A percentile compares a stretch with the other conserved stretches of the same genome.
These are phyloP conservation scores for Leccinum subgranulosum DNA, from an alignment of 768 basidiomycete species.

Conservation along the genomic window DNA sequence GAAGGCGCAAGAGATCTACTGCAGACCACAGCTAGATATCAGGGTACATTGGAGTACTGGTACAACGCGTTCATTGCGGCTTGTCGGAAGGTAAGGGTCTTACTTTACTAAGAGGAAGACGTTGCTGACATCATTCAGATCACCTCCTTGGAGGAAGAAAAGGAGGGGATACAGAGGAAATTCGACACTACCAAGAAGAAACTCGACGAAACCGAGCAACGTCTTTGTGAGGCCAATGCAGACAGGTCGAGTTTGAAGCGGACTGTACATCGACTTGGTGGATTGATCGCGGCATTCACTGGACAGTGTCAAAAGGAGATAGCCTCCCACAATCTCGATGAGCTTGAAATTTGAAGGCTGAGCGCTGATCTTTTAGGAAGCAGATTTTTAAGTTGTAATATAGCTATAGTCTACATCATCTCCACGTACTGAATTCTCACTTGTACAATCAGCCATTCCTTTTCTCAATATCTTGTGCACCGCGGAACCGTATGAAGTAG, in stretches of 20 bases:
- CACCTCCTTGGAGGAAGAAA: constrained; percentile 15
- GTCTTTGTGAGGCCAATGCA: constrained; percentile 14
- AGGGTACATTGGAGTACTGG: constrained; percentile 11
- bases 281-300: constrained; percentile 9
- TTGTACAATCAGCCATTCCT: neutral
- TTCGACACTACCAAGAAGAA: constrained; percentile 11
- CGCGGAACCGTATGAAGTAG: neutral
- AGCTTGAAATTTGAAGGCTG: neutral
- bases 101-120: neutral
- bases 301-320: constrained; percentile 5
- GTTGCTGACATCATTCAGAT: constrained; percentile 9
- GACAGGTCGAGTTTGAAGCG: constrained; percentile 12
- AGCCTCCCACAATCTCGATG: neutral
- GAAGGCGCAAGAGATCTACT: constrained; percentile 4
- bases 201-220: constrained; percentile 19
- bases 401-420: neutral
- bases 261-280: constrained; percentile 10
- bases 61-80: constrained; percentile 10
- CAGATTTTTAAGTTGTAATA: neutral
- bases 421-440: neutral
- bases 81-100: constrained; percentile 10
- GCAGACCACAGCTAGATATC: constrained; percentile 15
- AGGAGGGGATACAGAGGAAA: constrained; percentile 13
- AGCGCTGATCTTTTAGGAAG: neutral
- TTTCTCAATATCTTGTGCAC: neutral